A percentile compares a stretch with the other conserved stretches of the same genome.
Conservation (phyloP, 495 filamentous ascomycete species). For the Clavariopsis aquatica region DNA sequence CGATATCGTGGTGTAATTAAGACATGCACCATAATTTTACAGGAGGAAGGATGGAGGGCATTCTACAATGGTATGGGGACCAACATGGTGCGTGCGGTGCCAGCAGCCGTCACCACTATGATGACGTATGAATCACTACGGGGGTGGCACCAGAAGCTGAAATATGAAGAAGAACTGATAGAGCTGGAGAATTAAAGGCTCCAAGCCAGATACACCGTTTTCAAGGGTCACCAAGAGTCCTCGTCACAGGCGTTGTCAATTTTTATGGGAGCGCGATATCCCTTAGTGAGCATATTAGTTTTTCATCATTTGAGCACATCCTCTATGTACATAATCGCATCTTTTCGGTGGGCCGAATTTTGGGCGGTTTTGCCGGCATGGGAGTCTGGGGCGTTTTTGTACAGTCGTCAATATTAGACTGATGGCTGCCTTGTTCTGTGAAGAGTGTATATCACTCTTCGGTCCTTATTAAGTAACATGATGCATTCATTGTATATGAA, state of each 20-base stretch:
- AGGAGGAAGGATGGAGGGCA: slow-evolving; percentile 92
- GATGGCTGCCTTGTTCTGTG: not conserved
- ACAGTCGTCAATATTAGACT: not conserved
- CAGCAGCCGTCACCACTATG: slow-evolving; percentile 94
- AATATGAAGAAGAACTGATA: slow-evolving; percentile 25
- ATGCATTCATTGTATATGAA: not conserved
- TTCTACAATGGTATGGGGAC: slow-evolving; percentile 98
- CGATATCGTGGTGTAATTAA: slow-evolving; percentile 80
- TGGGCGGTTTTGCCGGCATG: slow-evolving; percentile 10
- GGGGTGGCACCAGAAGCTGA: slow-evolving; percentile 32
- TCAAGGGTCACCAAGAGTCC: not conserved
- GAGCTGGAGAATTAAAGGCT: slow-evolving; percentile 1
- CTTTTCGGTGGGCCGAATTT: slow-evolving; percentile 1
- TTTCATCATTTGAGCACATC: not conserved
- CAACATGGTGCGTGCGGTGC: slow-evolving; percentile 94
- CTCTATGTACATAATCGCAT: slow-evolving; percentile 14
- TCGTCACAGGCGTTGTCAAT: slow-evolving; percentile 4
- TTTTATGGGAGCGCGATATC: slow-evolving; percentile 23
- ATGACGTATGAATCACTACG: slow-evolving; percentile 92
- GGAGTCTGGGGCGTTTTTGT: slow-evolving; percentile 3
- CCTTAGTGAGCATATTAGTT: slow-evolving; percentile 15
- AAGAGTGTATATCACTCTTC: not conserved
- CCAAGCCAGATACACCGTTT: not conserved
- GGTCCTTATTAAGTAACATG: not conserved
- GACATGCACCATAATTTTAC: slow-evolving; percentile 79